Evolutionary conservation across 345 rosid genomes (phyloP), one percentile per base, ranked within the genome.

Genomic region (Rhizophora mangle): DNA sequence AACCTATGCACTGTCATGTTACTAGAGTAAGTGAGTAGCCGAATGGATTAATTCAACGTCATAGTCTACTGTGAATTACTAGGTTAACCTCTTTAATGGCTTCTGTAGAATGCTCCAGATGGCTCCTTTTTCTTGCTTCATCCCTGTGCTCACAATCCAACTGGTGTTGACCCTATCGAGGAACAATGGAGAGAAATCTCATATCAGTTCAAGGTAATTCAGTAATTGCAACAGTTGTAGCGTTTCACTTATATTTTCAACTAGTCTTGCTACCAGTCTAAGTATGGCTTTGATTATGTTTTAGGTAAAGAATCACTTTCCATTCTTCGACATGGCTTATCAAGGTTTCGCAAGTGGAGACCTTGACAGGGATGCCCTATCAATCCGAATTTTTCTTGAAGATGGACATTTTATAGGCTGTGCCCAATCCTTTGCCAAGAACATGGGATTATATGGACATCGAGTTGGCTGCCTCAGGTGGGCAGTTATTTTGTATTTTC

Each of bases 71-170:
- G 31, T 43, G 49, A 43, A 43, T 11, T 15, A 43, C 49, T 3
- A 3, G 16, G 18, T 43, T 15, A 43, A 43, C 49, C 49, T 55
- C 20, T 53, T 68, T 67, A 20, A 62, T 64, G 34, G 65, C 63
- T 34, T 65, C 49, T 72, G 57, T 59, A 85, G 88, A 82, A 81
- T 82, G 92, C 92, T 11, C 88, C 87, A 3, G 76, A 77, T 70
- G 82, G 88, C 71, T 88, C 92, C 26, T 81, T 85, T 72, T 88
- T 88, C 81, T 70, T 85, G 30, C 83, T 85, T 24, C 88, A 84
- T 63, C 88, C 92, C 74, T 82, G 82, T 71, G 92, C 92, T 34
- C 92, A 88, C 63, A 85, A 84, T 72, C 92, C 89, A 29, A 84
- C 88, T 5, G 89, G 89, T 5, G 76, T 82, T 60, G 89, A 87